Evolutionary conservation across 2,329 filamentous ascomycete species (phyloP), one percentile per base, ranked within the genome.

Genomic region (Aspergillus floridensis): DNA sequence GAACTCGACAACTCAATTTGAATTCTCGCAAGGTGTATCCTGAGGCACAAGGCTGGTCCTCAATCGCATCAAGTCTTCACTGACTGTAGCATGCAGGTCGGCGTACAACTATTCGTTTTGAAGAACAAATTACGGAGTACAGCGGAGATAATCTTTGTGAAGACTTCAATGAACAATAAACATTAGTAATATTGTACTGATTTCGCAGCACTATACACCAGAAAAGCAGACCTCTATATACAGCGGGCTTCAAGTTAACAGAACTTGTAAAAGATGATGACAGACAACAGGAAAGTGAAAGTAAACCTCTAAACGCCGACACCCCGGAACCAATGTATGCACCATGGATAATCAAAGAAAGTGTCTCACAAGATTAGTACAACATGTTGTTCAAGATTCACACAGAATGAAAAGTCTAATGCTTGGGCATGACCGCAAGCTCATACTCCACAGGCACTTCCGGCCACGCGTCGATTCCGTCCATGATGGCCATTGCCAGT

Each of bases 401-500:
- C 38, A 44, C 6, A 16, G 38, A 19, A 44, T 16, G 38, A 19
- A 19, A 19, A 10, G 38, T 44, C 16, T 44, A 44, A 44, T 44
- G 38, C 14, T 44, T 44, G 6, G 38, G 38, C 38, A 44, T 44
- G 14, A 44, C 38, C 38, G 38, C 14, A 7, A 53, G 10, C 22
- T 53, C 32, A 49, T 67, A 70, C 29, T 63, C 65, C 5, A 57
- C 21, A 1, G 70, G 70, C 48, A 76, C 65, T 21, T 73, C 65
- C 1, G 79, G 79, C 78, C 77, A 81, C 19, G 65, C 72, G 66
- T 83, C 80, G 46, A 81, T 68, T 0, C 80, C 80, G 65, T 83
- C 81, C 21, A 82, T 63, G 6, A 83, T 70, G 1, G 76, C 76
- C 53, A 82, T 71, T 0, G 75, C 75, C 80, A 83, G 82, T 0